Conservation (phyloP, 176 grass and related monocot species). For the Triticum turgidum region DNA sequence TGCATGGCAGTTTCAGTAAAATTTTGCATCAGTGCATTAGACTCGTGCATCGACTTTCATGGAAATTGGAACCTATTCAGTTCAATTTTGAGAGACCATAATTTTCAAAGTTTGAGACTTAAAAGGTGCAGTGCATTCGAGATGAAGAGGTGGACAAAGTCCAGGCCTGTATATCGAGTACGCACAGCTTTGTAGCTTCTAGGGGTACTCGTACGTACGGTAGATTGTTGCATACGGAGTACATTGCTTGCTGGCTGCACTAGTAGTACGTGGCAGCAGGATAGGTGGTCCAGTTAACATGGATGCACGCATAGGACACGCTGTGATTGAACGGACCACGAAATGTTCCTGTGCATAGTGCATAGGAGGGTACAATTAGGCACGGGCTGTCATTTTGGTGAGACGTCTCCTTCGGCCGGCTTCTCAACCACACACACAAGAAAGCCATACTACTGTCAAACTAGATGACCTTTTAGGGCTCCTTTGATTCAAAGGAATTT, state of each 20-base stretch:
- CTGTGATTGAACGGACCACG: not conserved
- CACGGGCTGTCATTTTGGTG: constrained; percentile 28
- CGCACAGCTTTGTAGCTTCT: too few species aligned
- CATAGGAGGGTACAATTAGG: not conserved
- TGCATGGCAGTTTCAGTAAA: too few species aligned
- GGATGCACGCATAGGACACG: not conserved
- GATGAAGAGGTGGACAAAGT: too few species aligned
- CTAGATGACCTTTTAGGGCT: not conserved
- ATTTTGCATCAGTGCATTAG: too few species aligned
- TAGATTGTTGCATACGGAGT: not conserved
- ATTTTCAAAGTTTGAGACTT: not conserved
- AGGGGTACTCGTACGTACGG: not conserved
- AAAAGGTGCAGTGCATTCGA: too few species aligned
- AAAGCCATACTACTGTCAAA: not conserved
- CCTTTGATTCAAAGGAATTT: too few species aligned
- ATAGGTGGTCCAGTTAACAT: not conserved
- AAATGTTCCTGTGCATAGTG: not conserved
- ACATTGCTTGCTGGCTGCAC: too few species aligned
- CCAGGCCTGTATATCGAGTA: too few species aligned
- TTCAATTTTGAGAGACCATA: not conserved
- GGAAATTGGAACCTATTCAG: too few species aligned
- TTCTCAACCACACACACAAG: not conserved
- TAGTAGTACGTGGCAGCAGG: not conserved
- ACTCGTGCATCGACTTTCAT: too few species aligned
- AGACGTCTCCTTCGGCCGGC: not conserved